Percentiles rank a stretch among this genome's conserved stretches.
phyloP scores from a whole-genome alignment of 164 flowering plant genomes.

The Liquidambar formosana region DNA sequence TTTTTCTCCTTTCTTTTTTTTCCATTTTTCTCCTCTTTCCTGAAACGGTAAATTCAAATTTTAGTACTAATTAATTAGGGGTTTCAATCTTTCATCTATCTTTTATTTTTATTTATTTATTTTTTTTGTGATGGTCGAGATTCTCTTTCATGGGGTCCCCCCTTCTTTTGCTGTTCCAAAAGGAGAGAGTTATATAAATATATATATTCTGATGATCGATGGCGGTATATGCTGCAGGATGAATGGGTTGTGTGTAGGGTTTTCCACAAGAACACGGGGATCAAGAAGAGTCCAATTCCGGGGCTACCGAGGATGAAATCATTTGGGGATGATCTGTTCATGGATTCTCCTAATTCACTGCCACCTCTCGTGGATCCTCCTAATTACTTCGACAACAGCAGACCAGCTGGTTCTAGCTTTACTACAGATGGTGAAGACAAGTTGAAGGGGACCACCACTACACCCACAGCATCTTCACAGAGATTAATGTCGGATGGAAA shows the following conservation, averaged over 20 bases:
- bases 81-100: not conserved
- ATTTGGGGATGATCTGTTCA: slow-evolving; percentile 34
- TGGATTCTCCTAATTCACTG: slow-evolving; percentile 32
- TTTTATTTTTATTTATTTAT: not conserved
- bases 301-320: slow-evolving; percentile 35
- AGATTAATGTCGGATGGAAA: slow-evolving; percentile 16
- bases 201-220: too few species aligned
- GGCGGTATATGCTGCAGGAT: slow-evolving; percentile 39
- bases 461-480: slow-evolving; percentile 3
- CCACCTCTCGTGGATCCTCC: slow-evolving; percentile 56
- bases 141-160: slow-evolving; percentile 1
- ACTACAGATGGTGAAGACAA: slow-evolving; percentile 8
- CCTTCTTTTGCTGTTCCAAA: too few species aligned
- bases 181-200: too few species aligned
- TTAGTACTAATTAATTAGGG: not conserved
- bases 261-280: slow-evolving; percentile 53
- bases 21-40: too few species aligned
- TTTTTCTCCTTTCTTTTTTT: too few species aligned
- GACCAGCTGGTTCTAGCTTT: slow-evolving; percentile 12
- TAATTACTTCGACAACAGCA: slow-evolving; percentile 10
- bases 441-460: slow-evolving; percentile 7
- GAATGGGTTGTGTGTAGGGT: slow-evolving; percentile 69
- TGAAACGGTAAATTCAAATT: too few species aligned
- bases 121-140: too few species aligned
- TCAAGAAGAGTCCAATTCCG: slow-evolving; percentile 29